Conservation (phyloP, 2,329 filamentous ascomycete genomes). For the Colletotrichum lupini region DNA sequence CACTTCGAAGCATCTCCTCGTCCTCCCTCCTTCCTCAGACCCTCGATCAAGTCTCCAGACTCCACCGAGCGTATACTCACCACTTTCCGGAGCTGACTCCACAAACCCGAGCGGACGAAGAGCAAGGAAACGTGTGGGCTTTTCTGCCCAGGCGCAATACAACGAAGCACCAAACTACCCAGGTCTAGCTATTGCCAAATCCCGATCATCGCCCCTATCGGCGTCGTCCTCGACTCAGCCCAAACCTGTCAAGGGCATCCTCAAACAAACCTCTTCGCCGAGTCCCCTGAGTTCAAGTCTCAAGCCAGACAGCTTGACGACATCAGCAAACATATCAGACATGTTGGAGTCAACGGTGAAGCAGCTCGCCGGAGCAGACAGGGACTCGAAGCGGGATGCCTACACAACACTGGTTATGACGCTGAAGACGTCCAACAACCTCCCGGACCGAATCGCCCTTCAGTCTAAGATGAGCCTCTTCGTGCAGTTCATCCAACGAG, state of each 20-base stretch:
- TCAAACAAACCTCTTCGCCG: conserved; percentile 74
- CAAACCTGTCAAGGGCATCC: conserved; percentile 73
- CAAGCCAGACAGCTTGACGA: conserved; percentile 49
- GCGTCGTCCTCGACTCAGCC: conserved; percentile 51
- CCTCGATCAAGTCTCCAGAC: conserved; percentile 58
- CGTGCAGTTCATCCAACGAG: conserved; percentile 84
- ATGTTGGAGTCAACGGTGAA: conserved; percentile 89
- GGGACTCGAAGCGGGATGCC: conserved; percentile 81
- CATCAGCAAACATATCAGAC: conserved; percentile 70
- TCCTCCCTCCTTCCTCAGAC: conserved; percentile 51
- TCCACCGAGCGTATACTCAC: conserved; percentile 61
- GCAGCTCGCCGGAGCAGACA: conserved; percentile 80
- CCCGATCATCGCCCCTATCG: conserved; percentile 55
- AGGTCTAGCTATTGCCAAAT: conserved; percentile 49
- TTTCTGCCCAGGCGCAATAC: conserved; percentile 67
- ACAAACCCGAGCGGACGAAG: conserved; percentile 57
- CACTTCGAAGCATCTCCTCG: conserved; percentile 47
- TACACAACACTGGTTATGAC: conserved; percentile 83
- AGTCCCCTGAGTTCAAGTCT: conserved; percentile 55
- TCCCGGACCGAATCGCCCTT: conserved; percentile 80
- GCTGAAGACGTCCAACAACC: conserved; percentile 83
- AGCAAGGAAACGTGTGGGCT: conserved; percentile 65
- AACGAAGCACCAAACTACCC: conserved; percentile 61
- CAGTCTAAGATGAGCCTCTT: conserved; percentile 81
- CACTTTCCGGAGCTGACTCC: conserved; percentile 52